Percentiles rank a stretch among this genome's conserved stretches.
These are phyloP conservation scores for Globisporangium radiosum DNA, from an alignment of 352 stramenopile genomes.

Conservation along the genomic window DNA sequence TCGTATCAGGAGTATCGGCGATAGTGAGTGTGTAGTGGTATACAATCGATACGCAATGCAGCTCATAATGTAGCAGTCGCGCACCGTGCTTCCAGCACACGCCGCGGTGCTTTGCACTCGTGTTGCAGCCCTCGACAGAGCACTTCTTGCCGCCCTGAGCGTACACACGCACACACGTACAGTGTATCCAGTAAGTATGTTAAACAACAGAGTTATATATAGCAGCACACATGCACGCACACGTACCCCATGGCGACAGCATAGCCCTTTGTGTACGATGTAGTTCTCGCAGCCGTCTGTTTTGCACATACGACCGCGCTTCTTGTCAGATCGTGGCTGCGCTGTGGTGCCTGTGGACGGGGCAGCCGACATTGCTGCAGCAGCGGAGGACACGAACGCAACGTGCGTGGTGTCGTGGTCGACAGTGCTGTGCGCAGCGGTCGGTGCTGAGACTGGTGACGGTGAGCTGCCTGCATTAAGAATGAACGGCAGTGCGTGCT, in stretches of 20 bases:
- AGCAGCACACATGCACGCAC: not conserved
- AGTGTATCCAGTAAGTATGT: not conserved
- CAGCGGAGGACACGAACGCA: too few species aligned
- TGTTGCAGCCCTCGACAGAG: slow-evolving; percentile 25
- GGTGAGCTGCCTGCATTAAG: slow-evolving; percentile 4
- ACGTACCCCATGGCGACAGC: slow-evolving; percentile 20
- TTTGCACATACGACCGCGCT: slow-evolving; percentile 15
- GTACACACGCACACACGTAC: not conserved
- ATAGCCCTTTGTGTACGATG: slow-evolving; percentile 20
- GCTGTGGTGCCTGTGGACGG: not conserved
- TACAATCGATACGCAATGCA: too few species aligned
- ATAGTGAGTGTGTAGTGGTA: not conserved
- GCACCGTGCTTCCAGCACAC: slow-evolving; percentile 49
- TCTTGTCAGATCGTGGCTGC: slow-evolving; percentile 1
- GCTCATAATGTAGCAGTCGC: not conserved
- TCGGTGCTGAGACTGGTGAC: not conserved
- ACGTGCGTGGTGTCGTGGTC: not conserved
- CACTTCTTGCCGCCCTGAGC: slow-evolving; percentile 43
- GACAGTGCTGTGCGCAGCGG: not conserved
- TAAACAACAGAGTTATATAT: not conserved
- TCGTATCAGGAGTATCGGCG: not conserved
- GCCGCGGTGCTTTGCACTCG: slow-evolving; percentile 32
- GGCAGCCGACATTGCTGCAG: too few species aligned
- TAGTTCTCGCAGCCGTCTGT: slow-evolving; percentile 17
- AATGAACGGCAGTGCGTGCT: slow-evolving; percentile 9